Conservation (phyloP, 108 stramenopile genomes). For the Cyclotella kingstonii region DNA sequence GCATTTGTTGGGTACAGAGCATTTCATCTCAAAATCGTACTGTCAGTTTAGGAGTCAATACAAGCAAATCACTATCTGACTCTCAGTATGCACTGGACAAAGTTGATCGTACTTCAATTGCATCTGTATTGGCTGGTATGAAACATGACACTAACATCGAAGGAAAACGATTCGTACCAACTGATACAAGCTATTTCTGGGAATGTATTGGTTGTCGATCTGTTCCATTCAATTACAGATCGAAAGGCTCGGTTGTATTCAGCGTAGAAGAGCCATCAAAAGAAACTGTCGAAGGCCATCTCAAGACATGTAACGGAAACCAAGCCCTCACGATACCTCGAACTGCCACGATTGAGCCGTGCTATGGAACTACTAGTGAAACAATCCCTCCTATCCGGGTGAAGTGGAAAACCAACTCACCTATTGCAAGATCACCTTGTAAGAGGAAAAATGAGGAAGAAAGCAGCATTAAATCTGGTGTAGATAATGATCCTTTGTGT, state of each 20-base stretch:
- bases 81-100: neutral
- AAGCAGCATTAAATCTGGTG: slow-evolving; percentile 26
- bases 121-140: slow-evolving; percentile 37
- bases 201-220: slow-evolving; percentile 44
- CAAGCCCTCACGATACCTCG: slow-evolving; percentile 40
- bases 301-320: slow-evolving; percentile 35
- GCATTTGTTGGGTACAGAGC: slow-evolving; percentile 36
- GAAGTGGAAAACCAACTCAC: slow-evolving; percentile 24
- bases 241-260: slow-evolving; percentile 47
- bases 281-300: slow-evolving; percentile 29
- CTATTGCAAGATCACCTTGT: slow-evolving; percentile 4
- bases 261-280: slow-evolving; percentile 27
- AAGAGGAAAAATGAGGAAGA: neutral
- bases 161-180: slow-evolving; percentile 25
- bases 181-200: slow-evolving; percentile 45
- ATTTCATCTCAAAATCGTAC: neutral
- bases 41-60: neutral
- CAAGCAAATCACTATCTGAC: neutral
- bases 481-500: slow-evolving; percentile 31
- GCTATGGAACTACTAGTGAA: slow-evolving; percentile 32
- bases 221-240: slow-evolving; percentile 34
- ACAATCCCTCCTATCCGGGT: slow-evolving; percentile 32
- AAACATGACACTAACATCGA: slow-evolving; percentile 34
- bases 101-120: slow-evolving; percentile 27
- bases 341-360: slow-evolving; percentile 38